Evolutionary conservation across 257 asterid species (phyloP), one percentile per base, ranked within the genome.

Genomic region (Salvia miltiorrhiza): DNA sequence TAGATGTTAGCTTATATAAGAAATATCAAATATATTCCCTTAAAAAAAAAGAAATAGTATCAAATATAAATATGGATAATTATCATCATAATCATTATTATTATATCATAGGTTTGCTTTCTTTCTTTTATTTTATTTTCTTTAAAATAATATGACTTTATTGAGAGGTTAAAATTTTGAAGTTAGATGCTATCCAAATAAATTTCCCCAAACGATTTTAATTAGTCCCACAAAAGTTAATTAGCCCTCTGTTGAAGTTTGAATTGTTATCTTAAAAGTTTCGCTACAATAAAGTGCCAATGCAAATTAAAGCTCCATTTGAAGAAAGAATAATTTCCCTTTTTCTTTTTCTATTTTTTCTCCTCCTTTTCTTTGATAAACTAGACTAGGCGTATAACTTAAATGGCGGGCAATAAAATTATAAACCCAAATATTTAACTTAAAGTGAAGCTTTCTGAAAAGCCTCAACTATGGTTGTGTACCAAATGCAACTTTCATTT

Each of bases 381-480:
- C 20, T 35, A 60, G 19, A 61, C 12, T 20, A 21, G 37, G 53
- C 1, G 11, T 55, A 40, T 8, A 55, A 41, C 65, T 28, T 57
- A 44, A 69, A 69, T 48, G 48, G 74, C 74, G 66, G 47, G 23
- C 66, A 43, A 21, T 28, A 2, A n/a, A n/a, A n/a, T n/a, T n/a
- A n/a, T n/a, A n/a, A n/a, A n/a, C n/a, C n/a, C 13, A 44, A 32
- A 17, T 45, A 45, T 70, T 69, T 70, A 59, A 70, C 26, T 58
- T 70, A 57, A 69, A 69, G 74, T 41, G 17, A 28, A 41, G 58
- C 28, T 16, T 43, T 44, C 11, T 11, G 2, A 28, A 43, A 69
- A 55, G 65, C 65, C 56, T 55, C 65, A 26, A 16, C 20, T 43
- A 39, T 69, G 11, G 23, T 41, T 56, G 8, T 11, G 19, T 39